Percentiles rank a stretch among this genome's conserved stretches.
phyloP scores from a whole-genome alignment of 495 filamentous ascomycete genomes.

The Penicillium herquei region DNA sequence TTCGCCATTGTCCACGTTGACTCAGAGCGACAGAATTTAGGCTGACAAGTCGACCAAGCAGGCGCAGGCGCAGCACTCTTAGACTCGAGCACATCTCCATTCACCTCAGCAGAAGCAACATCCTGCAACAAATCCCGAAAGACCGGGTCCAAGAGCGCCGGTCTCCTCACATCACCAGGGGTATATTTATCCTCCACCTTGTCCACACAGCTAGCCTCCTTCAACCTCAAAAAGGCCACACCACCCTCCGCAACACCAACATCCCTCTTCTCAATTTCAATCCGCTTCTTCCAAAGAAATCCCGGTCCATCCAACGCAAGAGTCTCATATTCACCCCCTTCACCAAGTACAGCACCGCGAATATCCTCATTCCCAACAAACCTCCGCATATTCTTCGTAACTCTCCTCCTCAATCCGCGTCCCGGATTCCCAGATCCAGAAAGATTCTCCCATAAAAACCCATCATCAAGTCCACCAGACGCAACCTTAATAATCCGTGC shows the following conservation, averaged over 20 bases:
- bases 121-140: slow-evolving; percentile 36
- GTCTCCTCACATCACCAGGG: slow-evolving; percentile 38
- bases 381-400: slow-evolving; percentile 62
- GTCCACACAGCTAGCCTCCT: slow-evolving; percentile 53
- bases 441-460: slow-evolving; percentile 82
- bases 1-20: slow-evolving; percentile 44
- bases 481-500: slow-evolving; percentile 92
- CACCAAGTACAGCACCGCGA: slow-evolving; percentile 72
- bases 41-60: slow-evolving; percentile 15
- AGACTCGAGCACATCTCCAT: not conserved
- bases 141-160: slow-evolving; percentile 43
- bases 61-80: not conserved
- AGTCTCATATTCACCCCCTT: slow-evolving; percentile 97
- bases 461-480: slow-evolving; percentile 80
- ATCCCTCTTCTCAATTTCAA: slow-evolving; percentile 59
- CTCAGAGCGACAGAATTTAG: slow-evolving; percentile 17
- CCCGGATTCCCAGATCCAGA: slow-evolving; percentile 35
- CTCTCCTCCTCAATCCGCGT: slow-evolving; percentile 43
- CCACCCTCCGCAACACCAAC: slow-evolving; percentile 68
- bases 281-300: slow-evolving; percentile 65
- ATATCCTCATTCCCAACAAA: slow-evolving; percentile 59
- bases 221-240: slow-evolving; percentile 61
- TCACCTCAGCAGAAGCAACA: slow-evolving; percentile 7
- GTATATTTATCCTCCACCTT: slow-evolving; percentile 31
- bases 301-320: slow-evolving; percentile 78